Evolutionary conservation across 108 stramenopile genomes (phyloP), one percentile per base, ranked within the genome.

Genomic region (Schizochytrium sp.): DNA sequence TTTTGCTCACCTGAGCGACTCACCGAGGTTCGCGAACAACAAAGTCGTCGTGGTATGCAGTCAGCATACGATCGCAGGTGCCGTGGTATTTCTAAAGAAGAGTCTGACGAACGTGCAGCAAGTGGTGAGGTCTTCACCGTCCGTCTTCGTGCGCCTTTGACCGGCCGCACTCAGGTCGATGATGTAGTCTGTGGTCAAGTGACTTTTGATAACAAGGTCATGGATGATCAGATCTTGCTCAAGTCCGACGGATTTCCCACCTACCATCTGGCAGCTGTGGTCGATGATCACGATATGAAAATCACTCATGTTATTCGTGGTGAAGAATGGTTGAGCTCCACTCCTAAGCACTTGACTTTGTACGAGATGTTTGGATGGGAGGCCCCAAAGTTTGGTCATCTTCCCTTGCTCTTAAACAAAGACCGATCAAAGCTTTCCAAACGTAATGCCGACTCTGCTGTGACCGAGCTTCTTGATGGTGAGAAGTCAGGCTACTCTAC

Each of bases 221-320:
- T 89, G 46, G 89, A 89, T 45, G 89, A 89, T 58, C 53, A 56
- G 88, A 58, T 89, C 15, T 47, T 89, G 50, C 89, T 89, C 46
- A 89, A 89, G 83, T 56, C 50, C 4, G 89, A 89, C 83, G 89
- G 89, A 38, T 89, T 55, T 55, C 89, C 89, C 7, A 89, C 89
- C 0, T 89, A 89, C 47, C 89, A 89, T 44, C 53, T 89, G 3
- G 89, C 89, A 3, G 73, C 76, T 19, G 89, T 89, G 58, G 89
- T 87, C 49, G 89, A 89, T 28, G 89, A 89, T 55, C 56, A 38
- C 57, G 42, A 38, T 47, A 87, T 87, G 76, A 5, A 41, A 2
- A 87, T 89, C 3, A 87, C 47, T 4, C 88, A 89, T 61, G 89
- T 89, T 3, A 88, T 89, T 40, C 89, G 89, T 44, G 89, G 89